These are phyloP conservation scores for Polytrichum commune DNA, from an alignment of 225 moss, liverwort and hornwort genomes.

Conservation along the genomic window DNA sequence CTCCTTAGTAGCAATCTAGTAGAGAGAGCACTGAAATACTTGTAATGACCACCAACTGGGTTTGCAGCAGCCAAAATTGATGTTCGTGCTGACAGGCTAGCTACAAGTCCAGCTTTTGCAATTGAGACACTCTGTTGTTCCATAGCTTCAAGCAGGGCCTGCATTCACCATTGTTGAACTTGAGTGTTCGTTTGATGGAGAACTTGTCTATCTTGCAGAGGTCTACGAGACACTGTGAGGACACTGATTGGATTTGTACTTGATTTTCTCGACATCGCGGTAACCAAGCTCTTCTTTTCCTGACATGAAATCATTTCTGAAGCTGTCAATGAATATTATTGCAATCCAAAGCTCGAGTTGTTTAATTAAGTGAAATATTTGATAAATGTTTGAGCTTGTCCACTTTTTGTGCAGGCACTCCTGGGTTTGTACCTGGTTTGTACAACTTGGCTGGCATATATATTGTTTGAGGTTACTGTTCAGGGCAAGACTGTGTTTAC, in stretches of 20 bases:
- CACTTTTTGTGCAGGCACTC: conserved; percentile 51
- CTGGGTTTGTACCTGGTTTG: conserved; percentile 68
- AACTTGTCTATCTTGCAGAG: conserved; percentile 29
- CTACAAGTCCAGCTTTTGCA: conserved; percentile 96
- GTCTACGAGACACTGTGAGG: conserved; percentile 66
- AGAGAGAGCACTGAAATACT: conserved; percentile 35
- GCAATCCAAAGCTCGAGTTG: no score
- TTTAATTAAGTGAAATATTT: not conserved
- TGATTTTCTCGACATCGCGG: conserved; percentile 74
- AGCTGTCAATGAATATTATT: not conserved
- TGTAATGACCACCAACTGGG: conserved; percentile 97
- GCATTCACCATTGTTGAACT: not conserved
- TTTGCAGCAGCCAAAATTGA: conserved; percentile 97
- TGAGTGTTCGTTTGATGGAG: no score
- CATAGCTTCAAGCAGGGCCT: conserved; percentile 99
- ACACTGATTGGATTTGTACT: conserved; percentile 72
- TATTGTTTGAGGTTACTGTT: conserved; percentile 82
- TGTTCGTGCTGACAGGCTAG: conserved; percentile 92
- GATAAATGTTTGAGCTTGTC: not conserved
- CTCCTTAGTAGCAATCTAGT: no score
- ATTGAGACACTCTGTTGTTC: conserved; percentile 97
- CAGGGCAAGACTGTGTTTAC: conserved; percentile 76
- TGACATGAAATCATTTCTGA: not conserved
- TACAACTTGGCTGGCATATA: conserved; percentile 95
- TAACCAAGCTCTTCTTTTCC: conserved; percentile 21